Evolutionary conservation across 208 protist genomes (phyloP).

Genomic region (Wallacemonas sp.): DNA sequence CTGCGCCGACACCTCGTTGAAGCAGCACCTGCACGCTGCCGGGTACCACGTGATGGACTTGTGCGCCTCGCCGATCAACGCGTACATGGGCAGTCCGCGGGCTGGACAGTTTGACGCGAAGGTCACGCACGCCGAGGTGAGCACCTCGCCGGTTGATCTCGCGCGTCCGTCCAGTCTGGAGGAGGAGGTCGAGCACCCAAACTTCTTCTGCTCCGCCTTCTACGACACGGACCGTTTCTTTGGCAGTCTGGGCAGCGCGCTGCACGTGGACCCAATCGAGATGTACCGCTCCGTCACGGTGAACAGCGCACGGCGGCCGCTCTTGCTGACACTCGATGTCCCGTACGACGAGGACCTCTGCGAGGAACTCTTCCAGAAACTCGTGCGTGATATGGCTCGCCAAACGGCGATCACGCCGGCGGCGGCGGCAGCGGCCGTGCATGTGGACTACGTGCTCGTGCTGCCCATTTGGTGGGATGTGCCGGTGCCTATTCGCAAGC

Average conservation of each 20-base stretch:
- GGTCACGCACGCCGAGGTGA: background rate
- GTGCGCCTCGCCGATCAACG: constrained; percentile 90
- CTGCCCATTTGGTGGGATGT: constrained; percentile 88
- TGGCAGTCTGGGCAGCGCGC: constrained; percentile 81
- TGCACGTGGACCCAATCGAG: constrained; percentile 53
- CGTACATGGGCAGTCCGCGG: constrained; percentile 71
- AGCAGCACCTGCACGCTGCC: constrained; percentile 74
- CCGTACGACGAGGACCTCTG: constrained; percentile 91
- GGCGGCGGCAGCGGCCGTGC: background rate
- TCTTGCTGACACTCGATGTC: constrained; percentile 86
- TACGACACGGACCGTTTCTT: constrained; percentile 86
- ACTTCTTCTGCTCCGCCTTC: constrained; percentile 86
- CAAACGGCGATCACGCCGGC: background rate
- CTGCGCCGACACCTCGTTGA: constrained; percentile 81
- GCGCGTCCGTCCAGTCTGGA: constrained; percentile 22
- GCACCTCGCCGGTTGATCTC: constrained; percentile 4
- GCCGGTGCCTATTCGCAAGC: constrained; percentile 63
- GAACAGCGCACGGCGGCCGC: constrained; percentile 41
- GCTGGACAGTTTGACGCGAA: constrained; percentile 12
- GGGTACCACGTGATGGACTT: constrained; percentile 88
- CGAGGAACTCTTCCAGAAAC: constrained; percentile 82
- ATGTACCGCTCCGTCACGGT: constrained; percentile 36
- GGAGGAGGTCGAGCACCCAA: constrained; percentile 51
- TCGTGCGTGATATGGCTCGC: constrained; percentile 57
- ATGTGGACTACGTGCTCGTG: constrained; percentile 83